A percentile compares a stretch with the other conserved stretches of the same genome.
Conservation (phyloP, 2,329 filamentous ascomycete genomes). For the Xylaria sp. region DNA sequence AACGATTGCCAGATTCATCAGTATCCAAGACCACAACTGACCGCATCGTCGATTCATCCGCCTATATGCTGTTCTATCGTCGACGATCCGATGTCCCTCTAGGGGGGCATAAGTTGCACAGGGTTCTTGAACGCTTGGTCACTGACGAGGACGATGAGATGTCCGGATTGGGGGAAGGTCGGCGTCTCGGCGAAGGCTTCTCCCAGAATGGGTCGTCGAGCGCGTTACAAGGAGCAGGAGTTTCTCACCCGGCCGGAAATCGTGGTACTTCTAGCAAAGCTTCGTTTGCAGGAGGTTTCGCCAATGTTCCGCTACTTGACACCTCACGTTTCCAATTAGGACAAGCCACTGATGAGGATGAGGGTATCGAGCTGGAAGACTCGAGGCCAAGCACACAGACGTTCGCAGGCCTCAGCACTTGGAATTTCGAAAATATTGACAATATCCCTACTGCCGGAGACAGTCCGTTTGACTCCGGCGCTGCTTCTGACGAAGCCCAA, state of each 20-base stretch:
- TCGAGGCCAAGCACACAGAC: conserved; percentile 41
- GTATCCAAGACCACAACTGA: conserved; percentile 71
- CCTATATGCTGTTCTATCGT: conserved; percentile 96
- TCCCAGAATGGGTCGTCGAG: conserved; percentile 92
- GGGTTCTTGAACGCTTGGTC: conserved; percentile 73
- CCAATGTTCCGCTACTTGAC: conserved; percentile 40
- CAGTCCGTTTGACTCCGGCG: conserved; percentile 44
- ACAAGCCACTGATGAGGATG: conserved; percentile 60
- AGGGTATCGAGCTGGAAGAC: conserved; percentile 56
- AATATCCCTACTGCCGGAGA: conserved; percentile 48
- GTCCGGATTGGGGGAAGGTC: conserved; percentile 77
- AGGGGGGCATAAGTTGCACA: conserved; percentile 78
- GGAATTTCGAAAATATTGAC: conserved; percentile 59
- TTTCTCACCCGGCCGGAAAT: conserved; percentile 73
- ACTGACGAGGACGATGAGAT: conserved; percentile 61
- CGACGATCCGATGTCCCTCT: conserved; percentile 80
- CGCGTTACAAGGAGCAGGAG: conserved; percentile 82
- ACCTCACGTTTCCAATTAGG: conserved; percentile 47
- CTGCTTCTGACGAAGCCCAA: conserved; percentile 52
- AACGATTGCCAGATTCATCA: conserved; percentile 72
- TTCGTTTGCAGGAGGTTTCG: conserved; percentile 34
- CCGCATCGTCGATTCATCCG: conserved; percentile 76
- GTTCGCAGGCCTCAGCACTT: conserved; percentile 48
- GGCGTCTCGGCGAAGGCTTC: conserved; percentile 83
- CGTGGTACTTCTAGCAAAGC: conserved; percentile 60